Evolutionary conservation across 768 basidiomycete species (phyloP).

Genomic region (Mycena epipterygia): DNA sequence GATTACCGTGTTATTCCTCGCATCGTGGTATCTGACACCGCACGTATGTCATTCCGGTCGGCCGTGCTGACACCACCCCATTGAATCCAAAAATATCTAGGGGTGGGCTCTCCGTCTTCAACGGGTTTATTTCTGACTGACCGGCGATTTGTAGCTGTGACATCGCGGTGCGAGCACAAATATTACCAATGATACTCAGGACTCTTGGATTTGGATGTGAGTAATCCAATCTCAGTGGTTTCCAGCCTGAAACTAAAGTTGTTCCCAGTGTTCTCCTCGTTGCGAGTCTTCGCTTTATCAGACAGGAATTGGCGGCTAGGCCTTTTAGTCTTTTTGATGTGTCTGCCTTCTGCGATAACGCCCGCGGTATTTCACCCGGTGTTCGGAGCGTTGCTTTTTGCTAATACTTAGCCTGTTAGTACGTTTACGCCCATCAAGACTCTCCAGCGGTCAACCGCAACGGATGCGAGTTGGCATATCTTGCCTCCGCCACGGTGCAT

Average conservation of each 20-base stretch:
- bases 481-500: constrained; percentile 29
- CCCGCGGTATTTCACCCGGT: constrained; percentile 40
- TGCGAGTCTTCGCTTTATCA: constrained; percentile 46
- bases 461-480: constrained; percentile 32
- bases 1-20: constrained; percentile 45
- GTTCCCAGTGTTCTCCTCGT: constrained; percentile 44
- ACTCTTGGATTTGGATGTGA: constrained; percentile 43
- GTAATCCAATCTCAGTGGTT: background rate
- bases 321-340: constrained; percentile 42
- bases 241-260: background rate
- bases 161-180: constrained; percentile 46
- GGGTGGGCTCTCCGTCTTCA: constrained; percentile 7
- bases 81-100: background rate
- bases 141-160: constrained; percentile 39
- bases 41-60: constrained; percentile 35
- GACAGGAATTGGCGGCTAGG: constrained; percentile 42
- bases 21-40: constrained; percentile 49
- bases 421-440: constrained; percentile 32
- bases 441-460: constrained; percentile 26
- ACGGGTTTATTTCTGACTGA: background rate
- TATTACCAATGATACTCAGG: constrained; percentile 47
- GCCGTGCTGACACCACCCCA: background rate
- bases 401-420: constrained; percentile 19
- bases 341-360: constrained; percentile 44
- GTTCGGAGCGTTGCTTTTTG: background rate